Evolutionary conservation across 768 basidiomycete genomes (phyloP), one percentile per base, ranked within the genome.

Genomic region (Boletus edulis): DNA sequence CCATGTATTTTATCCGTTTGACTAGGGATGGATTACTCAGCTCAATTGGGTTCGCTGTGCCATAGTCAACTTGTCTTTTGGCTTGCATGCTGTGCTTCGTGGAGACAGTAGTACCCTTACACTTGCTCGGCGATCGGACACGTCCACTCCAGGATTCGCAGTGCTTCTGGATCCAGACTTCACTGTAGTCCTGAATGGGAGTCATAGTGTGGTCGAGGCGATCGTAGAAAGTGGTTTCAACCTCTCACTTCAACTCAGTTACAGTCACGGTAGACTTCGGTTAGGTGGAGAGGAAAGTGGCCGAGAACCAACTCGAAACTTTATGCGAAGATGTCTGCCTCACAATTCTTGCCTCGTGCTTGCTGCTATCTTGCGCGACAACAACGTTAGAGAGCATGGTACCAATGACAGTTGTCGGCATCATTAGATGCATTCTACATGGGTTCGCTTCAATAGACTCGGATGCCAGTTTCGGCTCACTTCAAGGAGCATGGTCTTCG

Each of bases 121-220:
- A 1, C 59, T 60, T 15, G 32, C 50, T 15, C 56, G 5, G 14
- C 46, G 42, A 40, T 31, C 52, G 7, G n/a, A 37, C 2, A 32
- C 14, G 12, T 27, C 37, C 3, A n/a, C 38, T 9, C 52, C 34
- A 0, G 46, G 49, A 14, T 54, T 7, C 2, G 46, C 52, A 1
- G 38, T 54, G 6, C 20, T 57, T 22, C 39, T 51, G 38, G 55
- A 53, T 35, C 48, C 38, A 8, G 49, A 51, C 6, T 49, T 51
- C 7, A 45, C 45, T 6, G 37, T 60, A 2, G 3, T 54, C 12
- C 17, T 51, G 13, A 38, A 12, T 0, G 51, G 59, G 17, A 38
- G 7, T 13, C 59, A 51, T 29, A 42, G 17, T 6, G 17, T 52
- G 1, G 40, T 59, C 5, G 47, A 52, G 22, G 41, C 55, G 5